Evolutionary conservation across 192 early-diverging fungal species (phyloP), one percentile per base, ranked within the genome.

Genomic region (Hyaloraphidium curvatum): DNA sequence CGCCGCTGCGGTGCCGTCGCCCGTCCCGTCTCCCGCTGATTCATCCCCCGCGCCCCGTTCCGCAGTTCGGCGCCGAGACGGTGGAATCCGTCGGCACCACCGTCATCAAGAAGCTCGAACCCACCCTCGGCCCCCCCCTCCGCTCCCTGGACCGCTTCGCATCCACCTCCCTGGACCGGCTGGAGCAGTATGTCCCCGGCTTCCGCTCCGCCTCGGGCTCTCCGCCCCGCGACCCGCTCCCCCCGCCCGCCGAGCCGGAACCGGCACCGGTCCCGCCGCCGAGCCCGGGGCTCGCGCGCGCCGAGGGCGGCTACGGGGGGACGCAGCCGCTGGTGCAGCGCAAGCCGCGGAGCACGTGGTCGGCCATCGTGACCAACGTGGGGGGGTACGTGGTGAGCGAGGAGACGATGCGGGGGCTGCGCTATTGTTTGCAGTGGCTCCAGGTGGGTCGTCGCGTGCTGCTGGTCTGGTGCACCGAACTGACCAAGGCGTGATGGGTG

Each of bases 371-470:
- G 25, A 76, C 77, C 1, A 77, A 77, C 41, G 61, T 80, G 1
- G 78, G 83, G 3, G 83, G 80, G 2, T 73, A 86, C 55, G 79
- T 85, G 7, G 77, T 89, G 28, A 84, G 82, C 54, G 87, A 91
- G 55, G 89, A 95, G 61, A 81, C 83, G 57, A 77, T 92, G 72
- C 73, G 79, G 56, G 83, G 79, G 55, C 63, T 95, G 35, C 74
- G 79, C 39, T 95, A 92, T 64, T 95, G 91, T 66, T 67, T 89
- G 21, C 72, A 81, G 57, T 91, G 84, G 84, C 63, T 93, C 1
- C 72, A 81, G 64, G 73, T 75, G 63, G 55, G 23, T 51, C 28
- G 4, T 28, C 9, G n/a, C n/a, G n/a, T n/a, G n/a, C n/a, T n/a
- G n/a, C n/a, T n/a, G n/a, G n/a, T n/a, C n/a, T n/a, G n/a, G n/a